Percentiles rank a stretch among this genome's conserved stretches.
These are phyloP conservation scores for Aegilops speltoides DNA, from an alignment of 176 grass and related monocot species.

Conservation along the genomic window DNA sequence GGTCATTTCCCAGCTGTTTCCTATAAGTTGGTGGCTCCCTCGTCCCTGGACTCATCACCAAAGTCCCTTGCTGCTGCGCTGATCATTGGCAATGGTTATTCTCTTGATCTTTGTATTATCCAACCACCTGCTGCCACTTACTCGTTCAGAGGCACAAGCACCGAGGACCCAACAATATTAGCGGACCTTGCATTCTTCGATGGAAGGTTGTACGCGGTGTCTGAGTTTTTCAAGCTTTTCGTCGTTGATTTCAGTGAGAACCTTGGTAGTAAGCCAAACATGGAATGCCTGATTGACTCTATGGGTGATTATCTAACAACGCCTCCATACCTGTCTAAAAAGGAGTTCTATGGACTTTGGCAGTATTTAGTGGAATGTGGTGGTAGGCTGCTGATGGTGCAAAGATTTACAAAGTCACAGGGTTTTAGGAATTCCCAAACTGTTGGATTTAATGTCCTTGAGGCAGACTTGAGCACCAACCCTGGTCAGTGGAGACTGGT, in stretches of 20 bases:
- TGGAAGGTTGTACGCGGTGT: neutral
- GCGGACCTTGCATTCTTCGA: neutral
- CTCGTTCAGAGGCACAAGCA: neutral
- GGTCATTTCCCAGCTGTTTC: neutral
- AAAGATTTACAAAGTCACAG: neutral
- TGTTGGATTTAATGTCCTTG: conserved; percentile 4
- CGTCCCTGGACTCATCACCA: neutral
- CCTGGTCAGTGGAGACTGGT: neutral
- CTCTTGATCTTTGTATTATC: neutral
- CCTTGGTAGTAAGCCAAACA: neutral
- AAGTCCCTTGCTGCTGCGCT: neutral
- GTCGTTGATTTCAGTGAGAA: neutral
- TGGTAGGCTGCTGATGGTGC: neutral
- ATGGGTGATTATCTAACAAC: neutral
- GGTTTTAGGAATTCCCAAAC: neutral
- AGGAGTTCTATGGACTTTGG: neutral
- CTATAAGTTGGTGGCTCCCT: neutral
- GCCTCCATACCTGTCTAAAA: neutral
- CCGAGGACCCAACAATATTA: too few species aligned
- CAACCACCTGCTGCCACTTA: neutral
- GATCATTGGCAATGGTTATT: too few species aligned
- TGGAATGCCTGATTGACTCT: neutral
- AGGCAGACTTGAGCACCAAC: neutral
- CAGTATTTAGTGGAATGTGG: neutral
- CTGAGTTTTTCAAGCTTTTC: neutral